Base-by-base conservation (phyloP, 192 early-diverging fungal species). In the Backusella liffmaniae region DNA sequence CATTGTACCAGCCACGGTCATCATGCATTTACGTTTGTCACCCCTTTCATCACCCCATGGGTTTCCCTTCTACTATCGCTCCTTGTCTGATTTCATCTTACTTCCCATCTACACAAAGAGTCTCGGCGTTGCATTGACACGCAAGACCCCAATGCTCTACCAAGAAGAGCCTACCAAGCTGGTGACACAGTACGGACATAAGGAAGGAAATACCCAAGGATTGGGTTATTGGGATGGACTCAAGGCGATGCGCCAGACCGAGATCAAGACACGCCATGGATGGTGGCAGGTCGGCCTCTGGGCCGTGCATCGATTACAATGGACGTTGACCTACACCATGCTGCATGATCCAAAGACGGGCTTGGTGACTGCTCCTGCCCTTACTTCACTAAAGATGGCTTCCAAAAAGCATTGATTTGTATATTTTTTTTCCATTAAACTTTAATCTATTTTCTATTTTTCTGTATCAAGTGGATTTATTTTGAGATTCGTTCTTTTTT, bases 51-150 rank as follows among this genome's bases (percentile, higher is more conserved):
- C 82, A 12, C 82, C 82, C 7, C 29, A 77, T 53, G n/a, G 75
- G 1, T 70, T 79, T 9, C 82, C 82, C 16, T 75, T 79, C 49
- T 67, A 74, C n/a, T 83, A 83, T 26, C 82, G 79, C 1, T 77
- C 82, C 0, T 44, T 83, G 1, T 42, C 34, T 26, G 82, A 83
- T 53, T n/a, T 83, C 18, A 39, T 80, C 0, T 67, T 79, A 5
- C 65, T 83, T 10, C 82, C 82, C 5, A 83, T 83, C 29, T 83
- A 83, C 32, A 79, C 82, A 46, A 66, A 73, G 59, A 34, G 29
- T 18, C 39, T 83, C 29, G 66, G 42, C 3, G 5, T 42, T 5
- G 66, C 75, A 9, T 62, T 82, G 36, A 34, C 59, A 7, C 69
- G 51, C 13, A 65, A 72, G 10, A 77, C 73, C 6, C 73, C 79